phyloP scores from a whole-genome alignment of 495 filamentous ascomycete species.

The Clohesyomyces aquaticus region DNA sequence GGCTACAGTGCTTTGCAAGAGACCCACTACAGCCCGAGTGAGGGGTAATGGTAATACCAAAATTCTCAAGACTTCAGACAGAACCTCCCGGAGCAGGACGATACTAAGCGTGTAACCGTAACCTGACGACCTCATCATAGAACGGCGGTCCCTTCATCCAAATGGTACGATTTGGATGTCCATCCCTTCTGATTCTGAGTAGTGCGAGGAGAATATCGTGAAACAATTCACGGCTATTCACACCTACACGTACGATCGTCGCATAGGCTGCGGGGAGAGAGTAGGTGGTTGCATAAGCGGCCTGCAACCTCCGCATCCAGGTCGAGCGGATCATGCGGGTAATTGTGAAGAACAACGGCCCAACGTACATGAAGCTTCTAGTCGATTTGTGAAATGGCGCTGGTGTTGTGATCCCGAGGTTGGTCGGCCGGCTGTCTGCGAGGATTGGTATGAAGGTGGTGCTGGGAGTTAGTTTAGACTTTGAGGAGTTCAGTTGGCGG shows the following conservation, averaged over 20 bases:
- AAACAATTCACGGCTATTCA: conserved; percentile 44
- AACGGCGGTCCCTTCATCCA: neutral
- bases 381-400: neutral
- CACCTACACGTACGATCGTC: conserved; percentile 23
- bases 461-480: neutral
- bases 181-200: no score
- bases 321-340: neutral
- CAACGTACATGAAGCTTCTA: no score
- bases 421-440: neutral
- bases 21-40: no score
- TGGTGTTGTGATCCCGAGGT: neutral
- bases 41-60: no score
- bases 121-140: neutral
- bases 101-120: neutral
- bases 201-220: no score
- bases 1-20: no score
- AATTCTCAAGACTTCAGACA: no score
- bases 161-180: no score
- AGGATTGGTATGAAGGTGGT: neutral
- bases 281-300: neutral
- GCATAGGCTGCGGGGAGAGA: conserved; percentile 16
- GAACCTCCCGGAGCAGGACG: no score
- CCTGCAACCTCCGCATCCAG: neutral
- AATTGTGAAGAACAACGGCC: no score
- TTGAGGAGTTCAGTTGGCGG: neutral